Base-by-base conservation (phyloP, 2,329 filamentous ascomycete species). In the Talaromyces funiculosus region DNA sequence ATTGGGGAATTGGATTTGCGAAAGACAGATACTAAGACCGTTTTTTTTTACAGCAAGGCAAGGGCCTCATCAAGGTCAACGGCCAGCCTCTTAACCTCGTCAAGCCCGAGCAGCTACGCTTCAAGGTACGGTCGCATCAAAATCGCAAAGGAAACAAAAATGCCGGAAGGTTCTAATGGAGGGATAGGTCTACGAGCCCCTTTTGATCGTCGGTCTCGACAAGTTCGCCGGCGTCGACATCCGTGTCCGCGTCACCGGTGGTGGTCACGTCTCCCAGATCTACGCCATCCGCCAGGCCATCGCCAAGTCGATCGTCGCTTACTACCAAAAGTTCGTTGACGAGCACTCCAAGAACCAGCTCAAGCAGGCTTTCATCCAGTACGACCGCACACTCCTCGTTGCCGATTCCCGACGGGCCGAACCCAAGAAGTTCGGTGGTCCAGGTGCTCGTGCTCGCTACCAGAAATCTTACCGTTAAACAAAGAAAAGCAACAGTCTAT, bases 261-360 rank as follows among this genome's bases (percentile, higher is more conserved):
- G 94, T 90, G 94, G 93, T 84, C 93, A 97, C 86, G 92, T 90
- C 69, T 96, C 90, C 64, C 92, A 97, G 82, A 86, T 96, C 82
- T 97, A 97, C 83, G 94, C 94, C 79, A 91, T 97, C 85, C 92
- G 94, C 74, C 94, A 99, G 85, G 93, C 94, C 75, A 97, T 99
- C 78, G 88, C 92, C 84, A 99, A 97, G 88, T 89, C 89, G 75
- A 90, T 96, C 78, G 88, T 96, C 76, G 89, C 92, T 81, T 97
- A 97, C 89, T 97, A 97, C 90, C 93, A 97, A 85, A 97, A 99
- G 87, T 99, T 88, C 84, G 91, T 97, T 82, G 94, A 99, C 78
- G 94, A 99, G 90, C 92, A 97, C 90, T 91, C 90, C 84, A 99
- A 99, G 90, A 97, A 97, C 88, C 86, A 92, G 82, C 87, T 99